A percentile compares a stretch with the other conserved stretches of the same genome.
These are phyloP conservation scores for Pseudogymnoascus pannorum DNA, from an alignment of 2,329 filamentous ascomycete species.

Conservation along the genomic window DNA sequence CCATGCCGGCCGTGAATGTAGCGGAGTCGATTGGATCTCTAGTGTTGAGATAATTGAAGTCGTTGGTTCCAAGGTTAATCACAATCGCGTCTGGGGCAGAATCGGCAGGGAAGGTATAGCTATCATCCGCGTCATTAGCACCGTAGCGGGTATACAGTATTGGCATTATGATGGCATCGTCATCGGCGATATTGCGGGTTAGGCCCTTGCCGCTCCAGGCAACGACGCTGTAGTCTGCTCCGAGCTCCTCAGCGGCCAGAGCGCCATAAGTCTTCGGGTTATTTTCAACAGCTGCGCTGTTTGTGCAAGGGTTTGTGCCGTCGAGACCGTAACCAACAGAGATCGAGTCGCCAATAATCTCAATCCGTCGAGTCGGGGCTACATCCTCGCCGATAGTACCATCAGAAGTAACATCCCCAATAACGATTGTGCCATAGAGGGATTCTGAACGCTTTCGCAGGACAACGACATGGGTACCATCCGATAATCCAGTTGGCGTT, in stretches of 20 bases:
- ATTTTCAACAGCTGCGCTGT: slow-evolving; percentile 34
- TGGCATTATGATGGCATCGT: slow-evolving; percentile 32
- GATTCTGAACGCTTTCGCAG: slow-evolving; percentile 35
- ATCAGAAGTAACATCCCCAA: slow-evolving; percentile 27
- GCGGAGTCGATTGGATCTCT: slow-evolving; percentile 26
- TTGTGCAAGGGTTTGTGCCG: slow-evolving; percentile 33
- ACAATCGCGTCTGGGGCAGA: slow-evolving; percentile 33
- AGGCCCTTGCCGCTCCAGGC: slow-evolving; percentile 40
- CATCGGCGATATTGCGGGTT: slow-evolving; percentile 32
- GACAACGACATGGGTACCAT: slow-evolving; percentile 31
- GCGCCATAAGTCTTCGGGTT: slow-evolving; percentile 38
- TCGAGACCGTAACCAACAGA: slow-evolving; percentile 39
- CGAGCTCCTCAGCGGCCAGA: slow-evolving; percentile 34
- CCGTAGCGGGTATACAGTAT: slow-evolving; percentile 37
- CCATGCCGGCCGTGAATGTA: slow-evolving; percentile 25
- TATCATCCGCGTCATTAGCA: slow-evolving; percentile 33
- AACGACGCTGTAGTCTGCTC: slow-evolving; percentile 37
- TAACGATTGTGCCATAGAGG: slow-evolving; percentile 28
- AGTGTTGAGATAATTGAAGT: slow-evolving; percentile 32
- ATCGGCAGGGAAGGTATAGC: slow-evolving; percentile 31
- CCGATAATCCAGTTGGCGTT: slow-evolving; percentile 26
- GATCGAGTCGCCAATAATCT: slow-evolving; percentile 40
- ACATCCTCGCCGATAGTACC: slow-evolving; percentile 22
- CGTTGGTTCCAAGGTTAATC: slow-evolving; percentile 39
- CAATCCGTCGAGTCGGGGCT: slow-evolving; percentile 31